Conservation (phyloP, 352 stramenopile genomes). For the Sclerospora graminicola region DNA sequence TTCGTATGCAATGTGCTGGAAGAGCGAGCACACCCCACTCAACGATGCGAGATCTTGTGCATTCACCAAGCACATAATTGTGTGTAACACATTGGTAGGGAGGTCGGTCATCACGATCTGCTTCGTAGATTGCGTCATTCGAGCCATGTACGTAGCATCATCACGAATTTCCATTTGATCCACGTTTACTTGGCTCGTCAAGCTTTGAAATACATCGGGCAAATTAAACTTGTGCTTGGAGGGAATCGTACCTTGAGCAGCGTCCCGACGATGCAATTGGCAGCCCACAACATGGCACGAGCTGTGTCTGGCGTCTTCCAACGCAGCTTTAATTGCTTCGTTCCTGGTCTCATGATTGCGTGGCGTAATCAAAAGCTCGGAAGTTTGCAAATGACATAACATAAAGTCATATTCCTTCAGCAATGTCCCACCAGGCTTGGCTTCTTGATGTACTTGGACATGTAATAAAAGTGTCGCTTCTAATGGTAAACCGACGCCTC, state of each 20-base stretch:
- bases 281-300: conserved; percentile 62
- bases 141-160: conserved; percentile 43
- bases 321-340: conserved; percentile 4
- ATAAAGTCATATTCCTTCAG: conserved; percentile 55
- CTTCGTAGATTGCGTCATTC: conserved; percentile 26
- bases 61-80: conserved; percentile 48
- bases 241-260: neutral
- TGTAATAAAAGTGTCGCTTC: conserved; percentile 45
- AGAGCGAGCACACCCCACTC: conserved; percentile 55
- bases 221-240: conserved; percentile 30
- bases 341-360: conserved; percentile 8
- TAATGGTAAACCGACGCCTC: conserved; percentile 1
- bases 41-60: conserved; percentile 47
- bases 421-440: conserved; percentile 11
- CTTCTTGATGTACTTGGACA: conserved; percentile 30
- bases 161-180: conserved; percentile 62
- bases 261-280: conserved; percentile 27
- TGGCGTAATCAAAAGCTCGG: conserved; percentile 24
- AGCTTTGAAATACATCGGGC: conserved; percentile 57
- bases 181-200: conserved; percentile 46
- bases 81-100: conserved; percentile 42
- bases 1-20: conserved; percentile 77
- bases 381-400: conserved; percentile 42
- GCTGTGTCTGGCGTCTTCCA: conserved; percentile 30
- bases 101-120: conserved; percentile 55